These are phyloP conservation scores for Paratrypanosoma confusum DNA, from an alignment of 208 protist species.

Conservation along the genomic window DNA sequence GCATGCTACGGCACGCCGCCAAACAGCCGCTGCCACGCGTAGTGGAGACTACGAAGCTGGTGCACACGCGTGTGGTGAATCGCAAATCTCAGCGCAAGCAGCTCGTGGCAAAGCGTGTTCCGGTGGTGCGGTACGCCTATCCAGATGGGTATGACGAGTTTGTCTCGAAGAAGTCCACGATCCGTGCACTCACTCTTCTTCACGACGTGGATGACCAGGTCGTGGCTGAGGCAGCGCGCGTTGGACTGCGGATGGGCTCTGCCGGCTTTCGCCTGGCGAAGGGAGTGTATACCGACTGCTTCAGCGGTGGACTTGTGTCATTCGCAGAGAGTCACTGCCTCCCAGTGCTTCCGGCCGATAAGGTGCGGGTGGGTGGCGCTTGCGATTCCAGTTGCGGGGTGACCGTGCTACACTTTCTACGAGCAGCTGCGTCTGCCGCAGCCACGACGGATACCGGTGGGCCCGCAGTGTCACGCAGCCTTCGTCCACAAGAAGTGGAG, in stretches of 20 bases:
- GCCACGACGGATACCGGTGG: too few relatives aligned
- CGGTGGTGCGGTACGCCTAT: conserved; percentile 21
- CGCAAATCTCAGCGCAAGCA: conserved; percentile 13
- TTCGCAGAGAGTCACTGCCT: conserved; percentile 16
- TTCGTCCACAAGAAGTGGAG: too few relatives aligned
- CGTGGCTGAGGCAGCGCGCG: conserved; percentile 21
- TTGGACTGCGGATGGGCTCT: conserved; percentile 35
- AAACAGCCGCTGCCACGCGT: conserved; percentile 22
- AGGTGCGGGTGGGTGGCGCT: conserved; percentile 4
- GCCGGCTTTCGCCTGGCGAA: conserved; percentile 24
- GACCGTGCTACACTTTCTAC: too few relatives aligned
- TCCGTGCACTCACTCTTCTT: conserved; percentile 20
- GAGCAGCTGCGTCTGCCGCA: too few relatives aligned
- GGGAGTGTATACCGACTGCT: conserved; percentile 35
- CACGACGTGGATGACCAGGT: conserved; percentile 17
- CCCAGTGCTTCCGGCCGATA: conserved; percentile 12
- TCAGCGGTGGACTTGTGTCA: conserved; percentile 28
- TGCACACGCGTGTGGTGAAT: conserved; percentile 38
- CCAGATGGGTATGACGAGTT: conserved; percentile 4
- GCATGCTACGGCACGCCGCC: conserved; percentile 43
- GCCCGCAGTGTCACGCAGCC: too few relatives aligned
- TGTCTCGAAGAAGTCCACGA: background rate
- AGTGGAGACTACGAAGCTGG: conserved; percentile 17
- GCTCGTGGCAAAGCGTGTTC: conserved; percentile 29
- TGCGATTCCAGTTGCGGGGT: too few relatives aligned